phyloP scores from a whole-genome alignment of 768 basidiomycete species.

The Kwoniella sp. region DNA sequence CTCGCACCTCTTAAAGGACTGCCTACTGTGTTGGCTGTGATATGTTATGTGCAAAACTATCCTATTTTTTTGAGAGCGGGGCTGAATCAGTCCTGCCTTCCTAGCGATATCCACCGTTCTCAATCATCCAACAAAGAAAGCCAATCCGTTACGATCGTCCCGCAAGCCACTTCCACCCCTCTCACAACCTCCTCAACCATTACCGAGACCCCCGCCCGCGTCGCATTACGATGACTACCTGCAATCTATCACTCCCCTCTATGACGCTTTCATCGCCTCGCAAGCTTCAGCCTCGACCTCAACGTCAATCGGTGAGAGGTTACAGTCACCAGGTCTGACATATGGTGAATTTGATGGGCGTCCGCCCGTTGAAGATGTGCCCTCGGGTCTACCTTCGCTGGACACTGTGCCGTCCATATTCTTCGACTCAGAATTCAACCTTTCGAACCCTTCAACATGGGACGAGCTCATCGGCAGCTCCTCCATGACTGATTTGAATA shows the following conservation, averaged over 20 bases:
- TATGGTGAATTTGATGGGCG: constrained; percentile 27
- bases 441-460: constrained; percentile 76
- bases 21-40: too few species aligned
- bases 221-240: constrained; percentile 54
- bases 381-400: constrained; percentile 65
- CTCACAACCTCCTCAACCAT: constrained; percentile 62
- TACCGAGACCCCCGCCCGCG: constrained; percentile 54
- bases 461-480: constrained; percentile 60
- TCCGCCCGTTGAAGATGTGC: constrained; percentile 53
- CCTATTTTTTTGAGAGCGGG: too few species aligned
- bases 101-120: constrained; percentile 90
- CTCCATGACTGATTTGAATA: constrained; percentile 20
- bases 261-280: constrained; percentile 36
- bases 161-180: constrained; percentile 71
- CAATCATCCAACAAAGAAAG: constrained; percentile 81
- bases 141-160: constrained; percentile 77
- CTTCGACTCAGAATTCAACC: constrained; percentile 75
- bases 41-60: not conserved
- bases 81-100: not conserved
- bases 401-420: constrained; percentile 77
- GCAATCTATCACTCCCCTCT: constrained; percentile 55
- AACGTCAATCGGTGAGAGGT: not conserved
- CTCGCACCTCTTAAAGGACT: too few species aligned
- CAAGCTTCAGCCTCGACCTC: constrained; percentile 24
- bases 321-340: constrained; percentile 13